Evolutionary conservation across 495 filamentous ascomycete genomes (phyloP).

Genomic region (Podospora pseudopauciseta): DNA sequence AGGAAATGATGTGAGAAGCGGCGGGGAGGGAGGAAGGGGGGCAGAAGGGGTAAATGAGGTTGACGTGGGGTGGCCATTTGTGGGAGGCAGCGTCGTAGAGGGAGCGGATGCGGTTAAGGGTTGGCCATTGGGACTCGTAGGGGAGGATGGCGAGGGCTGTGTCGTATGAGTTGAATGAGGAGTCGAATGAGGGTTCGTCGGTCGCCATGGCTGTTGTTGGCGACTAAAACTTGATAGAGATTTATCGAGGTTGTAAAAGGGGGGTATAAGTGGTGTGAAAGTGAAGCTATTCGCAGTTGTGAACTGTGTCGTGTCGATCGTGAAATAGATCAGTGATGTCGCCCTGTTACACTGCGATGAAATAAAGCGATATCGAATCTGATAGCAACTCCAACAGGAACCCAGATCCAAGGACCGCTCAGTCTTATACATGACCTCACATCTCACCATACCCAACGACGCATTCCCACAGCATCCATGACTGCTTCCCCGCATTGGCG

Average conservation of each 20-base stretch:
- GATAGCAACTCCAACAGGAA: too few relatives aligned
- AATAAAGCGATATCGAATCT: too few relatives aligned
- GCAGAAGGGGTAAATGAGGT: slow-evolving; percentile 59
- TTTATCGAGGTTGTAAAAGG: not conserved
- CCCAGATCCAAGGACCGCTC: not conserved
- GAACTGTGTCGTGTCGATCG: not conserved
- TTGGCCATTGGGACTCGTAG: slow-evolving; percentile 37
- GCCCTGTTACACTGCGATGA: too few relatives aligned
- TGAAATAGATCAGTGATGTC: not conserved
- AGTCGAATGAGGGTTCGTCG: slow-evolving; percentile 26
- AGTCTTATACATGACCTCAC: not conserved
- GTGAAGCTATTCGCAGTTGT: not conserved
- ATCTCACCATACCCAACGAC: not conserved
- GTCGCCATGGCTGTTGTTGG: slow-evolving; percentile 12
- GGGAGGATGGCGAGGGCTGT: slow-evolving; percentile 53
- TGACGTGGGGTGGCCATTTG: slow-evolving; percentile 60
- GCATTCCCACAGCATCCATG: not conserved
- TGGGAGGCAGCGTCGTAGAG: slow-evolving; percentile 53
- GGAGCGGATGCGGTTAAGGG: slow-evolving; percentile 46
- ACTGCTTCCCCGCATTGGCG: not conserved
- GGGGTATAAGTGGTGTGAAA: slow-evolving; percentile 1
- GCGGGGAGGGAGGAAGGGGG: slow-evolving; percentile 23
- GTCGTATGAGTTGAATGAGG: slow-evolving; percentile 38
- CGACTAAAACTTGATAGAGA: too few relatives aligned
- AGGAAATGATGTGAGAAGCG: not conserved